Percentiles rank a stretch among this genome's conserved stretches.
These are phyloP conservation scores for Phytophthora tentaculata DNA, from an alignment of 352 stramenopile genomes.

Conservation along the genomic window DNA sequence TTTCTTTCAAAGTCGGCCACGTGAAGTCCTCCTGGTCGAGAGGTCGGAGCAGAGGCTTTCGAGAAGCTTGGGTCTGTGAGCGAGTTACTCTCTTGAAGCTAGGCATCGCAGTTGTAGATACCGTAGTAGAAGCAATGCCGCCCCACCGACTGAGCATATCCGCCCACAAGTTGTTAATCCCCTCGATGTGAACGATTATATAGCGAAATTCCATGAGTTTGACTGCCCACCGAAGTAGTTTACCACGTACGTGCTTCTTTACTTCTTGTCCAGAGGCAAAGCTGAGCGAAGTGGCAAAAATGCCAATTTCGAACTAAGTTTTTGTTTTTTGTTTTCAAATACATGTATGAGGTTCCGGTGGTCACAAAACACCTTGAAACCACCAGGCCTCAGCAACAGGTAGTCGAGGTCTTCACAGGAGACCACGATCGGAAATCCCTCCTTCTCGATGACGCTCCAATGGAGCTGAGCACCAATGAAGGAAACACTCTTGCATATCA, in stretches of 20 bases:
- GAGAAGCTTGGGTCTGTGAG: background rate
- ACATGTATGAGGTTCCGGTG: conserved; percentile 12
- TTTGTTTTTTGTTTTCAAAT: too few species aligned
- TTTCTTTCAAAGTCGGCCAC: conserved; percentile 7
- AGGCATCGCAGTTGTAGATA: too few species aligned
- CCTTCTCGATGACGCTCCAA: background rate
- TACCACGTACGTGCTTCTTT: background rate
- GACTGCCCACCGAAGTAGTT: conserved; percentile 4
- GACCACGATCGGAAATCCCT: background rate
- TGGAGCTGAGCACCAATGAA: background rate
- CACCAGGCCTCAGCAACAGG: conserved; percentile 11
- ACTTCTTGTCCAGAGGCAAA: conserved; percentile 7
- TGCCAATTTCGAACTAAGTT: too few species aligned
- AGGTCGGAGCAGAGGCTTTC: background rate
- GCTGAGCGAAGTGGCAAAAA: too few species aligned
- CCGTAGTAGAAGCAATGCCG: background rate
- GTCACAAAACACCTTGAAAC: conserved; percentile 15
- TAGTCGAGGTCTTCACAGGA: background rate
- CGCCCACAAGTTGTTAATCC: conserved; percentile 10
- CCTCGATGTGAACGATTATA: conserved; percentile 17
- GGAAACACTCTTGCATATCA: background rate
- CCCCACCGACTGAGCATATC: conserved; percentile 23
- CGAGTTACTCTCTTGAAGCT: conserved; percentile 1
- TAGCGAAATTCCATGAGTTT: conserved; percentile 20
- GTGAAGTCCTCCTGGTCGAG: conserved; percentile 16